Conservation (phyloP, 345 rosid genomes). For the Ricinus communis region DNA sequence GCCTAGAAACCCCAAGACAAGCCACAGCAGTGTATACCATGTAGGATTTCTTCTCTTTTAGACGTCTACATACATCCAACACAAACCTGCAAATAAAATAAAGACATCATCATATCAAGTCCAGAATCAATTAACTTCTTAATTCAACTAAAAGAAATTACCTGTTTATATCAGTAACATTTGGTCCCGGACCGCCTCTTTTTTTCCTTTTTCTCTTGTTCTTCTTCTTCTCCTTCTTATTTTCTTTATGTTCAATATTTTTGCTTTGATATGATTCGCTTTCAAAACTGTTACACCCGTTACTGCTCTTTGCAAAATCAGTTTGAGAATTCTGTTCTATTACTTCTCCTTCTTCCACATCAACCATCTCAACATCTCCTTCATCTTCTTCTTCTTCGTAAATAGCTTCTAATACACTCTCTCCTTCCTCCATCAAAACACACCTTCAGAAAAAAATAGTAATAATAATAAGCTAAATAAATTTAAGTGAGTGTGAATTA, state of each 20-base stretch:
- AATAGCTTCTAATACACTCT: constrained; percentile 50
- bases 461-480: too few species aligned
- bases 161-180: constrained; percentile 63
- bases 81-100: constrained; percentile 62
- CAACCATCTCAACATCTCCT: constrained; percentile 77
- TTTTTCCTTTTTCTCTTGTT: constrained; percentile 53
- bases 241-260: constrained; percentile 38
- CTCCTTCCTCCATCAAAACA: constrained; percentile 59
- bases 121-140: too few species aligned
- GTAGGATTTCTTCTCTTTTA: constrained; percentile 92
- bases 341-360: constrained; percentile 84
- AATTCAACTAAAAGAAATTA: constrained; percentile 9
- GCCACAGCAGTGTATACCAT: constrained; percentile 89
- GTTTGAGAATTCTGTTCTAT: constrained; percentile 32
- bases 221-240: constrained; percentile 54
- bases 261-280: constrained; percentile 35
- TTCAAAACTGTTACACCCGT: constrained; percentile 20
- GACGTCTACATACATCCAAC: constrained; percentile 65
- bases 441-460: background rate
- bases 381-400: constrained; percentile 47
- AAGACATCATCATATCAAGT: too few species aligned
- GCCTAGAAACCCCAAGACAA: constrained; percentile 71
- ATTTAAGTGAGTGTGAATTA: too few species aligned
- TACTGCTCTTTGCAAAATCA: constrained; percentile 21
- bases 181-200: constrained; percentile 38